Evolutionary conservation across 192 early-diverging fungal species (phyloP), one percentile per base, ranked within the genome.

Genomic region (Podila epigama): DNA sequence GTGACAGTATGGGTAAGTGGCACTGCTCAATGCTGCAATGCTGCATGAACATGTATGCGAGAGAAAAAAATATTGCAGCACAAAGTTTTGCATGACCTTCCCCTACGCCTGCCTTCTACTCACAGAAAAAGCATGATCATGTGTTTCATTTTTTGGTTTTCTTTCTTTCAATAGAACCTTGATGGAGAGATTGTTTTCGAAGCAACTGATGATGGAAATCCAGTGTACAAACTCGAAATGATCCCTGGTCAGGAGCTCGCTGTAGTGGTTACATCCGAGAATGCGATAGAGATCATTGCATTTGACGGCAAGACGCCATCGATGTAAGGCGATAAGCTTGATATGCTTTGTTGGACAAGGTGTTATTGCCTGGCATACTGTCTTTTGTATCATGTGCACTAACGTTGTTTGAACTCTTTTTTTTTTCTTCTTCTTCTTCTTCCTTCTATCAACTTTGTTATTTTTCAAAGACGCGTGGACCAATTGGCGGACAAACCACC

Each of bases 1-100:
- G 33, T 68, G 0, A 51, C 48, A 10, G 28, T 77, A 7, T 77
- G 73, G 73, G 73, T 77, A 68, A 63, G 59, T 31, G n/a, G 1
- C n/a, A n/a, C n/a, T n/a, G n/a, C n/a, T n/a, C n/a, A n/a, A n/a
- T n/a, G n/a, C n/a, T n/a, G n/a, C n/a, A n/a, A n/a, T n/a, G n/a
- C n/a, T n/a, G n/a, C n/a, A n/a, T n/a, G n/a, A n/a, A n/a, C n/a
- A n/a, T n/a, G n/a, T n/a, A n/a, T n/a, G n/a, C n/a, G n/a, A n/a
- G n/a, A n/a, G n/a, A n/a, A n/a, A n/a, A n/a, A 51, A 54, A 32
- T 12, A 13, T 32, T 11, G 29, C n/a, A n/a, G n/a, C n/a, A n/a
- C n/a, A n/a, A n/a, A n/a, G n/a, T n/a, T n/a, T n/a, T n/a, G n/a
- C n/a, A n/a, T n/a, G n/a, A n/a, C n/a, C n/a, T n/a, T n/a, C n/a